These are phyloP conservation scores for Lotmaria passim DNA, from an alignment of 208 protist genomes.

Conservation along the genomic window DNA sequence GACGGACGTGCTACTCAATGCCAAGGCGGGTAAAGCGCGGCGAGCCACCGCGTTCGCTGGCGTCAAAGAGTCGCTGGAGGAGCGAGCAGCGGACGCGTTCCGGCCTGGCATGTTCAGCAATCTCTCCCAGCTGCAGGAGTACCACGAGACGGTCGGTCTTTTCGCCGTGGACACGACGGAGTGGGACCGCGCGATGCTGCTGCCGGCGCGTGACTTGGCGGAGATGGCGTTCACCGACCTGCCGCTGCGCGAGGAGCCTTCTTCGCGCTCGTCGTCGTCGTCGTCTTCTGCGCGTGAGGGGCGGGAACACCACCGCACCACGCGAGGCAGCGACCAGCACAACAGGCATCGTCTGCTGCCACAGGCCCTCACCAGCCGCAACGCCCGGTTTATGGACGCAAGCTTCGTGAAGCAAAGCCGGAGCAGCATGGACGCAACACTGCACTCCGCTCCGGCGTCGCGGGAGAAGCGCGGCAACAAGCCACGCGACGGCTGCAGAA, in stretches of 20 bases:
- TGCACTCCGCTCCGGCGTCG: neutral
- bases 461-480: constrained; percentile 5
- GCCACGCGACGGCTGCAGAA: constrained; percentile 11
- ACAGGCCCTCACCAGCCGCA: neutral
- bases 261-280: constrained; percentile 5
- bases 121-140: constrained; percentile 60
- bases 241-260: constrained; percentile 31
- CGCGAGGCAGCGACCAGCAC: neutral
- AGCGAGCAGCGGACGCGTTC: constrained; percentile 40
- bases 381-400: constrained; percentile 5
- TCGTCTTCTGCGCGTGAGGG: neutral
- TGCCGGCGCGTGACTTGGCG: constrained; percentile 29
- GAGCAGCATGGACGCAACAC: neutral
- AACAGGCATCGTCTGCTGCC: neutral
- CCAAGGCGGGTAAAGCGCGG: constrained; percentile 20
- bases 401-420: neutral
- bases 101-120: constrained; percentile 26
- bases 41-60: constrained; percentile 42
- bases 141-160: constrained; percentile 54
- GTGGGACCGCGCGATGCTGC: constrained; percentile 64
- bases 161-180: constrained; percentile 74
- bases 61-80: constrained; percentile 37
- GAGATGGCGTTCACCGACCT: constrained; percentile 51
- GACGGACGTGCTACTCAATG: constrained; percentile 20
- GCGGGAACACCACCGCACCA: no score